Evolutionary conservation across 148 eudicot species (phyloP), one percentile per base, ranked within the genome.

Genomic region (Dysphania ambrosioides): DNA sequence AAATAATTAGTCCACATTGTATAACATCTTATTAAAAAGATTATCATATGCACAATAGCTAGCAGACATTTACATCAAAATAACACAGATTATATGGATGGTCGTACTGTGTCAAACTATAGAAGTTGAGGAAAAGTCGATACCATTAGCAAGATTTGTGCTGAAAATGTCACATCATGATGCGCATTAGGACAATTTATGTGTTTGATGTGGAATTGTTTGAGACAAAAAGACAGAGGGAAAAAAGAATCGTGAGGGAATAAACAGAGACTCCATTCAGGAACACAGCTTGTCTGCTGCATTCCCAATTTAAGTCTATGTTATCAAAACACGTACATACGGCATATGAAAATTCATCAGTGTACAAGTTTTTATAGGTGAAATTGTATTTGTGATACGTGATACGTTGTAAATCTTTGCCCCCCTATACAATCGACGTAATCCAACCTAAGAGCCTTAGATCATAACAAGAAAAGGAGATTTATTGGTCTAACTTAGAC

Each of bases 241-340:
- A 6, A 71, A 2, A 47, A 35, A 24, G 68, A 71, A 29, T 49
- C 32, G 24, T 8, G 68, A 57, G 26, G 29, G 23, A 56, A 72
- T 70, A 74, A 69, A 27, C 56, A 61, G 63, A 15, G 47, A 51
- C 47, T 49, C 36, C 41, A 56, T 51, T 74, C 42, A 29, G 36
- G 15, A 23, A 42, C 55, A 70, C 61, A 62, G 51, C 41, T 41
- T 38, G 53, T 40, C 13, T 4, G 26, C 31, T 30, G 68, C 40
- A 60, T 77, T 77, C 27, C 75, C 35, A 71, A 34, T 69, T 44
- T 23, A 47, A 47, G 53, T 47, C 53, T 13, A 5, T 47, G 21
- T 19, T 11, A 42, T 42, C 15, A 44, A 44, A 44, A 44, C 21
- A 15, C 15, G 53, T 5, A 47, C n/a, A 13, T 16, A 15, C 53